Evolutionary conservation across 345 rosid genomes (phyloP), one percentile per base, ranked within the genome.

Genomic region (Orychophragmus violaceus): DNA sequence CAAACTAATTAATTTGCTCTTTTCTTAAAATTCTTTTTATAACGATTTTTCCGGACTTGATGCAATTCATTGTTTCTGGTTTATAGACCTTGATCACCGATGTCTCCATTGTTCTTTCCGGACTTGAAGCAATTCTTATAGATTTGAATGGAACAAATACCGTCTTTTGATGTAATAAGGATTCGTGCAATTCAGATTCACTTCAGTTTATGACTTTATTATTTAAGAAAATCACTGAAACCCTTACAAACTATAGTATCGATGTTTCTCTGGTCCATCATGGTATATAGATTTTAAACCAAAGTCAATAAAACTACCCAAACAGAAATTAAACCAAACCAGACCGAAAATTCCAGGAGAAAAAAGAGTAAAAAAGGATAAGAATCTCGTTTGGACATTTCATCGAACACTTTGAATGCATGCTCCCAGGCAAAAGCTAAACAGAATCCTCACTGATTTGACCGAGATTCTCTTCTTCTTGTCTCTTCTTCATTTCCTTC

Each of bases 401-500:
- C 68, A 13, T 62, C 78, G 66, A 68, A 74, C 78, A 62, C 61
- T 49, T 68, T 22, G 32, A 37, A 49, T 62, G 78, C 78, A 53
- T 41, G 6, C 12, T 17, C 13, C 42, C 23, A 24, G 4, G 2
- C 57, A 32, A 12, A n/a, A 18, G 5, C 61, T 63, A 75, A 6
- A 23, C 18, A 0, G 74, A 29, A 1, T 62, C 78, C 39, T 69
- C 75, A 36, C 9, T 10, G 17, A 62, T 12, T 44, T 56, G 70
- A 69, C 7, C 32, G 2, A 75, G 64, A 54, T 54, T 74, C 22
- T 74, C 73, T 44, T 44, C 68, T 35, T 85, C 87, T 33, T 77
- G 68, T 72, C 79, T 59, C 59, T 68, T 74, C 70, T 78, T 76
- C 72, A 78, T 62, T 44, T 88, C 97, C 55, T 18, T 74, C 80